Evolutionary conservation across 768 basidiomycete genomes (phyloP).

Genomic region (Pleurotus cornucopiae): DNA sequence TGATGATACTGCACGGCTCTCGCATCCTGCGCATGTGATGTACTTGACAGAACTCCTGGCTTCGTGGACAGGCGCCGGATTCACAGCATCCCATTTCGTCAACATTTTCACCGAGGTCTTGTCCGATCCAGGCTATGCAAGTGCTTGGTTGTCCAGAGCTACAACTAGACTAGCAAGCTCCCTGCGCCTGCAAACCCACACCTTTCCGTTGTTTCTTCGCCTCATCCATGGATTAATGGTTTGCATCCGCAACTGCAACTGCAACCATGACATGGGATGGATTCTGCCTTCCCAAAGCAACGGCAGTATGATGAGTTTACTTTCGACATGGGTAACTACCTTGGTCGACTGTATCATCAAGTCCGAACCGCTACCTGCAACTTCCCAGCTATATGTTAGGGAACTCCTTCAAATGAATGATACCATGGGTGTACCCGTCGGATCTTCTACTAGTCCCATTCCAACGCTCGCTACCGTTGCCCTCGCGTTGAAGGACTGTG

Average conservation of each 20-base stretch:
- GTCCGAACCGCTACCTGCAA: not conserved
- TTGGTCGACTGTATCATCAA: not conserved
- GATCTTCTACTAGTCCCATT: not conserved
- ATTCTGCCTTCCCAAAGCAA: not conserved
- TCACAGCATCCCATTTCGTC: slow-evolving; percentile 25
- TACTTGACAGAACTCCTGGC: slow-evolving; percentile 42
- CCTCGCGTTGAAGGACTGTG: not conserved
- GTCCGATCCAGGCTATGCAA: slow-evolving; percentile 7
- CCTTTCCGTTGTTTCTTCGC: slow-evolving; percentile 24
- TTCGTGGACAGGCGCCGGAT: slow-evolving; percentile 30
- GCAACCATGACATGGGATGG: slow-evolving; percentile 4
- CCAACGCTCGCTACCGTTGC: not conserved
- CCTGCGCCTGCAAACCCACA: slow-evolving; percentile 9
- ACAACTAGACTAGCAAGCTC: slow-evolving; percentile 25
- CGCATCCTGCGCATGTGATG: slow-evolving; percentile 39
- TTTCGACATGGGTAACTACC: not conserved
- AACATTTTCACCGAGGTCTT: slow-evolving; percentile 27
- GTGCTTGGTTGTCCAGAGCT: slow-evolving; percentile 40
- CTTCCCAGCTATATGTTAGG: not conserved
- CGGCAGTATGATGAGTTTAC: not conserved
- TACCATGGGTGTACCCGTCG: not conserved
- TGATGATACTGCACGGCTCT: slow-evolving; percentile 24
- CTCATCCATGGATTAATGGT: slow-evolving; percentile 21
- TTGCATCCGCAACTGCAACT: slow-evolving; percentile 8
- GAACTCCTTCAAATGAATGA: not conserved